Percentiles rank a stretch among this genome's conserved stretches.
Evolutionary conservation across 176 grass and related monocot species (phyloP).

Genomic region (Rhipidocladum racemiflorum): DNA sequence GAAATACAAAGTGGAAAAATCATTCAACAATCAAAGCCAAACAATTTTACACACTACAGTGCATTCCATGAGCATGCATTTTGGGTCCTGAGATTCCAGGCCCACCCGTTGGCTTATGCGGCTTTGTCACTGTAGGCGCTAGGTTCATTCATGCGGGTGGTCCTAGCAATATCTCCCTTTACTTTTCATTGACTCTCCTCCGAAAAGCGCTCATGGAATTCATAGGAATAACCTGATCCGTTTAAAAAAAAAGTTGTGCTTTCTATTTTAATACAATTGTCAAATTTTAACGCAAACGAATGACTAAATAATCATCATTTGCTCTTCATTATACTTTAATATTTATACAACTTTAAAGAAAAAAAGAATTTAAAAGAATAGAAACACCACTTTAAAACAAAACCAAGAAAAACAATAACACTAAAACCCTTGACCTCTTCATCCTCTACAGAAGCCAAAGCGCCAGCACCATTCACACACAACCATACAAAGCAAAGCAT

Average conservation of each 20-base stretch:
- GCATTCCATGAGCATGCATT: background rate
- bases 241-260: conserved; percentile 1
- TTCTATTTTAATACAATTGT: no score
- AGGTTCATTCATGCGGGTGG: conserved; percentile 39
- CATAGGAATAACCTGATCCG: conserved; percentile 32
- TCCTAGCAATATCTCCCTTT: conserved; percentile 32
- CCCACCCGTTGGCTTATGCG: conserved; percentile 17
- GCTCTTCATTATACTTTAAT: no score
- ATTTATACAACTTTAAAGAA: no score
- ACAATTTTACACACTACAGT: background rate
- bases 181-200: conserved; percentile 39
- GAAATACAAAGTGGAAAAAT: background rate
- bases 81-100: conserved; percentile 14
- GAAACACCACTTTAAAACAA: no score
- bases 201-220: conserved; percentile 38
- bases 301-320: no score
- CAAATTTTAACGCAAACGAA: no score
- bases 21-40: background rate
- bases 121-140: background rate
- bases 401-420: background rate
- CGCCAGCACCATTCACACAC: conserved; percentile 25
- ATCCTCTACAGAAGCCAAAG: conserved; percentile 19
- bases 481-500: conserved; percentile 26
- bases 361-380: no score
- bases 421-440: conserved; percentile 23